These are phyloP conservation scores for Aspergillus ruber DNA, from an alignment of 2,329 filamentous ascomycete species.

Conservation along the genomic window DNA sequence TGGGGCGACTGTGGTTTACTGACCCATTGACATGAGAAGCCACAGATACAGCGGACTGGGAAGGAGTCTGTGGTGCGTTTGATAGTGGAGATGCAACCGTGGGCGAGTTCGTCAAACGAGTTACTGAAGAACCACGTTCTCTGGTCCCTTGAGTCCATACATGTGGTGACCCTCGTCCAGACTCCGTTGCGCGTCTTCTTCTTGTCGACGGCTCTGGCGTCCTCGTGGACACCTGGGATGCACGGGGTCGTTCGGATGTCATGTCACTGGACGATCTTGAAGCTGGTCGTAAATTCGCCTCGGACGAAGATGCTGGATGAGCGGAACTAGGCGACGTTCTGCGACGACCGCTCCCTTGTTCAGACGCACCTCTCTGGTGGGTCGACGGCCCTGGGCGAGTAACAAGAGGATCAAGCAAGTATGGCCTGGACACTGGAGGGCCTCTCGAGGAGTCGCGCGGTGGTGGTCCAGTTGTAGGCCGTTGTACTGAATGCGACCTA, in stretches of 20 bases:
- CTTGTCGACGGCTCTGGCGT: constrained; percentile 19
- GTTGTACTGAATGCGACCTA: constrained; percentile 26
- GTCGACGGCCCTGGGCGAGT: constrained; percentile 13
- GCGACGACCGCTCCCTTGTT: constrained; percentile 25
- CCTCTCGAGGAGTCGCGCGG: constrained; percentile 16
- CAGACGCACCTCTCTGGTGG: constrained; percentile 33
- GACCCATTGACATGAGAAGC: constrained; percentile 1
- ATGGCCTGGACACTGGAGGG: constrained; percentile 25
- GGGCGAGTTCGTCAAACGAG: constrained; percentile 20
- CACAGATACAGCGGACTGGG: background rate
- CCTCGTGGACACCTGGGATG: constrained; percentile 19
- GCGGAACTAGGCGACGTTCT: constrained; percentile 28
- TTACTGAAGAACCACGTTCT: constrained; percentile 15
- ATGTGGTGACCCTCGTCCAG: constrained; percentile 23
- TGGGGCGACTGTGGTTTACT: constrained; percentile 17
- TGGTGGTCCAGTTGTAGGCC: constrained; percentile 11
- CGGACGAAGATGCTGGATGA: constrained; percentile 28
- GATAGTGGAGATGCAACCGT: constrained; percentile 13
- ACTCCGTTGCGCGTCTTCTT: constrained; percentile 27
- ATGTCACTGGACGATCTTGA: constrained; percentile 32
- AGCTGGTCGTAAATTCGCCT: constrained; percentile 27
- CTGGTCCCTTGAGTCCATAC: constrained; percentile 16
- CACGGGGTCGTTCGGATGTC: constrained; percentile 23
- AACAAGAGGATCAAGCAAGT: constrained; percentile 26
- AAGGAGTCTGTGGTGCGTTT: background rate